A percentile compares a stretch with the other conserved stretches of the same genome.
phyloP scores from a whole-genome alignment of 1,284 basidiomycete genomes.

The Dichomitus squalens region DNA sequence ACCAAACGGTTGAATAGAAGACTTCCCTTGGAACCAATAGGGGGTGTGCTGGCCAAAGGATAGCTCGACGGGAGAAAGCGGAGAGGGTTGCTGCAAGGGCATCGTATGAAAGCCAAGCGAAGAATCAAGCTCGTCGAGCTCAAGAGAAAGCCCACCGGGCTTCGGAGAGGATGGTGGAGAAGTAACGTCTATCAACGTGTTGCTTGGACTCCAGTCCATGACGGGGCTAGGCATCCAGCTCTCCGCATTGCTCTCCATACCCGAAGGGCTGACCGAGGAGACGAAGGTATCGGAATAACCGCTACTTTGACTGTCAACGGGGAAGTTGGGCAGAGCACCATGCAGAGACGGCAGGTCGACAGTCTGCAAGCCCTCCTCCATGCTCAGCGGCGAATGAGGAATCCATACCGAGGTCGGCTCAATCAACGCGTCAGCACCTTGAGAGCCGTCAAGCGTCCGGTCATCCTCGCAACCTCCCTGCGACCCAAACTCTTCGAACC shows the following conservation, averaged over 20 bases:
- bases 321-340: neutral
- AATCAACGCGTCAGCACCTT: slow-evolving; percentile 14
- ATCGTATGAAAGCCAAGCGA: slow-evolving; percentile 10
- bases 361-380: slow-evolving; percentile 16
- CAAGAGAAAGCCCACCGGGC: slow-evolving; percentile 9
- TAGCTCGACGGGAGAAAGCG: slow-evolving; percentile 16
- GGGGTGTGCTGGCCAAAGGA: slow-evolving; percentile 5
- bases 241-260: neutral
- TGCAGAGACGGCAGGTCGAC: slow-evolving; percentile 4
- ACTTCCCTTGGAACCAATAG: slow-evolving; percentile 4
- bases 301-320: neutral
- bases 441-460: slow-evolving; percentile 9
- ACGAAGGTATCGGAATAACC: slow-evolving; percentile 3
- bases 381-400: slow-evolving; percentile 23
- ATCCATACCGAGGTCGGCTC: slow-evolving; percentile 27
- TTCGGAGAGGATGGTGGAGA: slow-evolving; percentile 13
- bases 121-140: neutral
- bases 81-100: slow-evolving; percentile 5
- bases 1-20: neutral
- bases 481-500: slow-evolving; percentile 23
- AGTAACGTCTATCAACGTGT: slow-evolving; percentile 4
- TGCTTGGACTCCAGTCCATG: slow-evolving; percentile 22
- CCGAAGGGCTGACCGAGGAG: slow-evolving; percentile 1
- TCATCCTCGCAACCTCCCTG: slow-evolving; percentile 10
- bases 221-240: slow-evolving; percentile 1